Evolutionary conservation across 129 eudicot genomes (phyloP).

Genomic region (Gnaphalium uliginosum): DNA sequence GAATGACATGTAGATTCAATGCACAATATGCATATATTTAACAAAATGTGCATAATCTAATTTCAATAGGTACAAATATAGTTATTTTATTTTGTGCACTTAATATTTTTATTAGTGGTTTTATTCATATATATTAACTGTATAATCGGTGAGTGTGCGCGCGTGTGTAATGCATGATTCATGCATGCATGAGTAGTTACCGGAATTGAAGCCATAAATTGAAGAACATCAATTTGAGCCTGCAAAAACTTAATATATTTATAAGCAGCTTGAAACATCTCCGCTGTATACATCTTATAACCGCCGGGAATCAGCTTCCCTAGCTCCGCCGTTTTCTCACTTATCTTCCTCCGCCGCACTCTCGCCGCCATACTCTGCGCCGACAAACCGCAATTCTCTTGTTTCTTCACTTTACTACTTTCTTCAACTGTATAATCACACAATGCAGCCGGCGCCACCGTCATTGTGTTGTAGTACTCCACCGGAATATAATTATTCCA

Average conservation of each 20-base stretch:
- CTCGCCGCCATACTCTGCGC: constrained; percentile 69
- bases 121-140: too few species aligned
- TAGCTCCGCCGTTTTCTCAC: constrained; percentile 70
- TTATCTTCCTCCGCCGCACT: constrained; percentile 70
- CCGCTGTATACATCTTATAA: constrained; percentile 63
- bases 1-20: too few species aligned
- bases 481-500: background rate
- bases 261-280: constrained; percentile 62
- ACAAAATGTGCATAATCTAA: too few species aligned
- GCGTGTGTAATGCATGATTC: too few species aligned
- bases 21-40: too few species aligned
- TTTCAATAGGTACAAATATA: too few species aligned
- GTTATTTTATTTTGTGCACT: too few species aligned
- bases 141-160: too few species aligned
- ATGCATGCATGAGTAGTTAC: constrained; percentile 4
- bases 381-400: constrained; percentile 25
- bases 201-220: constrained; percentile 20
- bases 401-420: constrained; percentile 13
- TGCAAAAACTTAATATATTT: constrained; percentile 35
- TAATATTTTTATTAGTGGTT: too few species aligned
- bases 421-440: background rate
- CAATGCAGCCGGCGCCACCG: background rate
- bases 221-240: constrained; percentile 26
- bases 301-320: constrained; percentile 73
- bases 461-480: background rate